phyloP scores from a whole-genome alignment of 1,284 basidiomycete genomes.

The Microbotryomycetes sp. region DNA sequence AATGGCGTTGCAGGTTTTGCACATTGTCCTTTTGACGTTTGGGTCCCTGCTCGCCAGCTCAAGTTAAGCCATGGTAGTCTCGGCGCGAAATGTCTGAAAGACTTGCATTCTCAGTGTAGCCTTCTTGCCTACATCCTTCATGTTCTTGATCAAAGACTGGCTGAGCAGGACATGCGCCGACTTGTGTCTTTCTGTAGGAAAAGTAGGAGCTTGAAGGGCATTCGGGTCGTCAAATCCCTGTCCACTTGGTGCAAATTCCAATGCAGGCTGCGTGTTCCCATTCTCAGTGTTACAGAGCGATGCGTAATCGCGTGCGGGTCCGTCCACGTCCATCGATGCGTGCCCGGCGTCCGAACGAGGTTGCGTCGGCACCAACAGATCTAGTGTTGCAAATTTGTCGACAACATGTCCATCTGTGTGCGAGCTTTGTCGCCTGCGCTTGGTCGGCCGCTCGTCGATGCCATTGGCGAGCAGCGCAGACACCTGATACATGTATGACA shows the following conservation, averaged over 20 bases:
- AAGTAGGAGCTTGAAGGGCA: no score
- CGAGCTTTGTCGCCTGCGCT: neutral
- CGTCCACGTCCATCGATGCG: no score
- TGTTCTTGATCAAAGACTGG: slow-evolving; percentile 54
- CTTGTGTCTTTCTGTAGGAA: neutral
- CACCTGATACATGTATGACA: slow-evolving; percentile 77
- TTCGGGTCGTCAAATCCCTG: no score
- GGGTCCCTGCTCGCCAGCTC: slow-evolving; percentile 54
- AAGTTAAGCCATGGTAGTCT: neutral
- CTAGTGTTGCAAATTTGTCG: neutral
- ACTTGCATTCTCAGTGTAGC: slow-evolving; percentile 65
- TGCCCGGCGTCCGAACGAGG: no score
- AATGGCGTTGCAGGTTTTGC: slow-evolving; percentile 57
- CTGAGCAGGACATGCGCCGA: neutral
- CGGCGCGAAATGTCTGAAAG: neutral
- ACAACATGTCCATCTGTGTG: no score
- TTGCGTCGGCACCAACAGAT: neutral
- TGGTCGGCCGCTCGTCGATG: neutral
- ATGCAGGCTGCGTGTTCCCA: no score
- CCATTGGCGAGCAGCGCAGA: slow-evolving; percentile 51
- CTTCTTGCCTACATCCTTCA: slow-evolving; percentile 63
- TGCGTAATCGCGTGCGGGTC: no score
- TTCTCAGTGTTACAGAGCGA: no score
- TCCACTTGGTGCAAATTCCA: no score
- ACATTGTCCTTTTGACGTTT: slow-evolving; percentile 64